Evolutionary conservation across 106 monocot genomes (phyloP), one percentile per base, ranked within the genome.

Genomic region (Allium sativum): DNA sequence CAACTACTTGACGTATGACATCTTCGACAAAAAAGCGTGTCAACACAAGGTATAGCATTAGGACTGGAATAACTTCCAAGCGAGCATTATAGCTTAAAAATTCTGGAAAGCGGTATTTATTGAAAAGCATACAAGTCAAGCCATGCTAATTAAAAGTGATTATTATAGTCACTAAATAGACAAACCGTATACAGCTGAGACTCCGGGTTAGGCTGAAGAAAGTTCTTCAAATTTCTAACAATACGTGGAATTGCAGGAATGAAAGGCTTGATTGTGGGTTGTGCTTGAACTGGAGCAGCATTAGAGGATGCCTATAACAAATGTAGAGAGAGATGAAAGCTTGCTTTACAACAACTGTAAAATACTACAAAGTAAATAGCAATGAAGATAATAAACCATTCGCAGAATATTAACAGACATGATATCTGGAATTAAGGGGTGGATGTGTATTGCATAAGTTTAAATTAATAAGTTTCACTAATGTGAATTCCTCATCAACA

Each of bases 111-210:
- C 31, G 2, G 31, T 5, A 31, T 31, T 31, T 2, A 3, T 31
- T 31, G 31, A 31, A 31, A 31, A 31, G 31, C 31, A 31, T 31
- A 31, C 31, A 31, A 31, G 31, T 31, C 31, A 31, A 31, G 31
- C 31, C 31, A 31, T 31, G 31, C 31, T 31, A 31, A 31, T 31
- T 31, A 31, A 31, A 31, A 31, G 31, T 3, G 31, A 3, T 31
- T 31, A 2, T 31, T 31, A 31, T 31, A 31, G 31, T 5, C 31
- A 5, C 31, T 1, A 31, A 42, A 62, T 47, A 16, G 3, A 77
- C 74, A 61, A 41, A 98, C 96, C 73, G 70, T 74, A 65, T 87
- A 91, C 42, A 91, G 61, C 22, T 98, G 96, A 67, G 91, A 82
- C 20, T 76, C 91, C 53, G 84, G 69, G 41, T 70, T 82, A 16